These are phyloP conservation scores for Arabis hirsuta DNA, from an alignment of 345 rosid species.

Conservation along the genomic window DNA sequence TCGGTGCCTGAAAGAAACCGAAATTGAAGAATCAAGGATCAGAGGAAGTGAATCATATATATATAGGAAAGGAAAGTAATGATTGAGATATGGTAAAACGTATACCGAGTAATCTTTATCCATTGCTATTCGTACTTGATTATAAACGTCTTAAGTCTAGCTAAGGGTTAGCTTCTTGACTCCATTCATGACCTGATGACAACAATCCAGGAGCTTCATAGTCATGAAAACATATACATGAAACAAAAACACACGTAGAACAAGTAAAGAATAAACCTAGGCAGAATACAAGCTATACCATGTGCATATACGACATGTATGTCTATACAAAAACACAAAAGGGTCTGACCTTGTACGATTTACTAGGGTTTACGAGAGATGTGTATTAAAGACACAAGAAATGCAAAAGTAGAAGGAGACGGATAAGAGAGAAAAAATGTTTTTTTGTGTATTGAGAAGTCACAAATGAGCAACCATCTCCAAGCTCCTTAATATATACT, in stretches of 20 bases:
- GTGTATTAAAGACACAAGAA: conserved; percentile 13
- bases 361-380: conserved; percentile 40
- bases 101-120: conserved; percentile 83
- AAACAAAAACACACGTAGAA: conserved; percentile 17
- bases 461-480: conserved; percentile 33
- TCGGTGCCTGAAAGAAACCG: conserved; percentile 52
- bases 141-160: conserved; percentile 20
- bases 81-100: background rate
- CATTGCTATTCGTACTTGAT: conserved; percentile 48
- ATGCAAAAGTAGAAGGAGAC: conserved; percentile 27
- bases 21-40: conserved; percentile 25
- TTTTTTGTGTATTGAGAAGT: conserved; percentile 27
- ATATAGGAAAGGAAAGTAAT: conserved; percentile 5
- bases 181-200: conserved; percentile 10
- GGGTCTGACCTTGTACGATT: conserved; percentile 23
- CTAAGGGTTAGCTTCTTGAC: conserved; percentile 5
- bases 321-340: background rate
- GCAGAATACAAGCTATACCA: conserved; percentile 5
- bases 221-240: conserved; percentile 22
- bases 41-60: conserved; percentile 36
- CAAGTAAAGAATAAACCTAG: conserved; percentile 29
- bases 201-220: conserved; percentile 22
- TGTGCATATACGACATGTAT: background rate
- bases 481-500: conserved; percentile 18
- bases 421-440: conserved; percentile 7